phyloP scores from a whole-genome alignment of 2,329 filamentous ascomycete genomes.

The Exophiala sp. region DNA sequence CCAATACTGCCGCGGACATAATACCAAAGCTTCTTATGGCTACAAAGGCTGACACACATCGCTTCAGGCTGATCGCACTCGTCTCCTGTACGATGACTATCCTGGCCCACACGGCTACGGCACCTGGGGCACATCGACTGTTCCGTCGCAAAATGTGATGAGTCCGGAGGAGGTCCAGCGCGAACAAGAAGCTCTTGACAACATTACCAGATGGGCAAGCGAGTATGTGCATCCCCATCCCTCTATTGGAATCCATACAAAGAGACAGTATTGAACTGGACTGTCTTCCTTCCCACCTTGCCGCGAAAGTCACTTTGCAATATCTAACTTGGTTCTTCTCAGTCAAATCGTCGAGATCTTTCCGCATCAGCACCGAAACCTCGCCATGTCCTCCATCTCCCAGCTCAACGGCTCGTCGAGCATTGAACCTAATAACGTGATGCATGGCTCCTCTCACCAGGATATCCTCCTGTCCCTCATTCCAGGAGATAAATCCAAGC shows the following conservation, averaged over 20 bases:
- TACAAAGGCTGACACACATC: background rate
- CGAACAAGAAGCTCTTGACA: conserved; percentile 28
- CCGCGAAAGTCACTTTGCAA: background rate
- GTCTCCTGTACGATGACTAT: conserved; percentile 28
- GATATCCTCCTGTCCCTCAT: conserved; percentile 28
- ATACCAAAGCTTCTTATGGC: no score
- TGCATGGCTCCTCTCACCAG: conserved; percentile 17
- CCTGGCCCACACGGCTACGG: conserved; percentile 23
- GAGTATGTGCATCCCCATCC: conserved; percentile 15
- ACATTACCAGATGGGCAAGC: conserved; percentile 28
- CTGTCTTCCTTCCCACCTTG: background rate
- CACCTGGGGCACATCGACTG: conserved; percentile 21
- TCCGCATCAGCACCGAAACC: conserved; percentile 18
- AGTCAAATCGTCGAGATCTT: conserved; percentile 30
- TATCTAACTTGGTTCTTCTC: background rate
- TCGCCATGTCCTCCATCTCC: conserved; percentile 11
- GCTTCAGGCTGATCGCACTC: conserved; percentile 23
- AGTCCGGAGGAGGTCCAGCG: conserved; percentile 27
- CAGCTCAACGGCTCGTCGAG: conserved; percentile 8
- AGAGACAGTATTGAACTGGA: no score
- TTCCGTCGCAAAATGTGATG: conserved; percentile 20
- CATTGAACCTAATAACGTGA: background rate
- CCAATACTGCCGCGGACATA: background rate
- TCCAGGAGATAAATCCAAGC: conserved; percentile 28
- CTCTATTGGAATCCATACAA: no score